These are phyloP conservation scores for Russula compacta DNA, from an alignment of 768 basidiomycete species.

Conservation along the genomic window DNA sequence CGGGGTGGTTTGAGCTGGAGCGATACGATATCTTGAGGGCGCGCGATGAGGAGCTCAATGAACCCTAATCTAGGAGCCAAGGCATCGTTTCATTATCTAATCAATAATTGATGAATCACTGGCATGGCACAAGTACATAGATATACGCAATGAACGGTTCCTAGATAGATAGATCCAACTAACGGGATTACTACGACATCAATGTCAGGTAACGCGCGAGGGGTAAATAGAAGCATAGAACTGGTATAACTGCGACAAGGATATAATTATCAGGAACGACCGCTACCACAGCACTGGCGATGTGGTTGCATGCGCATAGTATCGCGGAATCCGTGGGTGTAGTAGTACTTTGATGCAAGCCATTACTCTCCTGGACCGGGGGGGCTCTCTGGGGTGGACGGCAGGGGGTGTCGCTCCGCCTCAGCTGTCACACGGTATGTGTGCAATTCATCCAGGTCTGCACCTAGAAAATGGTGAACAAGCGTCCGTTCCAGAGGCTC, in stretches of 20 bases:
- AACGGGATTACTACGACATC: neutral
- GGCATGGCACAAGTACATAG: conserved; percentile 10
- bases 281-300: neutral
- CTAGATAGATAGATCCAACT: neutral
- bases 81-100: neutral
- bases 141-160: conserved; percentile 4
- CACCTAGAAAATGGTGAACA: conserved; percentile 9
- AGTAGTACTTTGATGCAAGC: neutral
- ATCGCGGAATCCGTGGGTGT: neutral
- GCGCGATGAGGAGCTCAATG: conserved; percentile 16
- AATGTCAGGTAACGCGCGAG: neutral
- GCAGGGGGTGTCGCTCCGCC: neutral
- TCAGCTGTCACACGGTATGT: neutral
- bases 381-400: neutral
- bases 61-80: neutral
- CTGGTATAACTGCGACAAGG: conserved; percentile 1
- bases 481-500: conserved; percentile 11
- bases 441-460: neutral
- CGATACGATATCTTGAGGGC: conserved; percentile 6
- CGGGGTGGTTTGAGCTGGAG: conserved; percentile 43
- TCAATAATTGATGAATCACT: too few species aligned
- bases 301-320: conserved; percentile 1
- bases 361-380: neutral
- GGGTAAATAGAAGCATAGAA: neutral
- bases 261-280: conserved; percentile 11